Evolutionary conservation across 352 stramenopile genomes (phyloP).

Genomic region (Globisporangium parvum): DNA sequence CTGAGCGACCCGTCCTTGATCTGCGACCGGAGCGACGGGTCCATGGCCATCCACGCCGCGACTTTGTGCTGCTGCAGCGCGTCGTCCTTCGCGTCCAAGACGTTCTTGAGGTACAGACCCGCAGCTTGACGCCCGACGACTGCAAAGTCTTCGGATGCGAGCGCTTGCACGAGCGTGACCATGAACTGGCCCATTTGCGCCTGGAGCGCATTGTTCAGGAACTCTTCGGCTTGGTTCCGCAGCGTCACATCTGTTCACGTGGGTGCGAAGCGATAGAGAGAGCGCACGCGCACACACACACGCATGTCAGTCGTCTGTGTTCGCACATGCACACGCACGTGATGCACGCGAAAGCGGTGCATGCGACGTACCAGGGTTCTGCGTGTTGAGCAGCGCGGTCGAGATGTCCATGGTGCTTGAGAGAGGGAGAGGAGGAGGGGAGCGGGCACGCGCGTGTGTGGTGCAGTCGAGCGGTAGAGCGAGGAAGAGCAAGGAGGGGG

Average conservation of each 20-base stretch:
- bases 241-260: constrained; percentile 43
- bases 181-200: constrained; percentile 80
- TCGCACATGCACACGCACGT: not conserved
- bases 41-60: constrained; percentile 71
- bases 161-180: constrained; percentile 75
- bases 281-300: not conserved
- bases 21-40: constrained; percentile 52
- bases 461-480: not conserved
- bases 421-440: too few species aligned
- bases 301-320: not conserved
- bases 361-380: constrained; percentile 51
- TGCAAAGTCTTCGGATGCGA: constrained; percentile 72
- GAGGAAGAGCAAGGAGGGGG: too few species aligned
- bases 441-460: too few species aligned
- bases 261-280: not conserved
- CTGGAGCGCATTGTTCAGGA: constrained; percentile 73
- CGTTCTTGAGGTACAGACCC: constrained; percentile 85
- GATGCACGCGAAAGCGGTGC: too few species aligned
- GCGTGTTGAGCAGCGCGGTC: constrained; percentile 68
- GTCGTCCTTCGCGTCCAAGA: constrained; percentile 82
- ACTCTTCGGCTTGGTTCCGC: constrained; percentile 79
- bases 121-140: constrained; percentile 70
- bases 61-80: constrained; percentile 77
- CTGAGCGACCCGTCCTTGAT: constrained; percentile 73
- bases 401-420: constrained; percentile 68